Evolutionary conservation across 805 yeast species (phyloP).

Genomic region (Grigorovia humatica): DNA sequence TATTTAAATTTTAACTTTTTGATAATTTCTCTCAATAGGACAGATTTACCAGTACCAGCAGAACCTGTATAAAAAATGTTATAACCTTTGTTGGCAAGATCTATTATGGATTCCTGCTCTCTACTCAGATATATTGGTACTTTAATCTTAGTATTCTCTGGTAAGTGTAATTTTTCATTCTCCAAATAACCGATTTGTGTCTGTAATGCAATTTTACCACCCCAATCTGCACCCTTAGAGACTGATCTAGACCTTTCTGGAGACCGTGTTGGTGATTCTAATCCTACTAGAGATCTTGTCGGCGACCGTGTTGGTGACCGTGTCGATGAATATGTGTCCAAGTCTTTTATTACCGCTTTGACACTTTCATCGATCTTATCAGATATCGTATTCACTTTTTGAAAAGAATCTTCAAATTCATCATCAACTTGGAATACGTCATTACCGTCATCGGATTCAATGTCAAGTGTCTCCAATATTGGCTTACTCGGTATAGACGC

Average conservation of each 20-base stretch:
- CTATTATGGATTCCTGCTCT: constrained; percentile 59
- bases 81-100: constrained; percentile 50
- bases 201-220: constrained; percentile 22
- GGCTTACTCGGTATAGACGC: background rate
- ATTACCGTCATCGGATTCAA: background rate
- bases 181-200: constrained; percentile 23
- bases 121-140: constrained; percentile 33
- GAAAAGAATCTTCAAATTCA: background rate
- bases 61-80: constrained; percentile 91
- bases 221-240: constrained; percentile 2
- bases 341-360: background rate
- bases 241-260: background rate
- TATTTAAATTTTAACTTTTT: constrained; percentile 38
- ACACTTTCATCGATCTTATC: background rate
- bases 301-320: no score
- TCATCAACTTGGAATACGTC: background rate
- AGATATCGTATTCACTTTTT: background rate
- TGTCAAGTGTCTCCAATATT: background rate
- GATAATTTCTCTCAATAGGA: constrained; percentile 58
- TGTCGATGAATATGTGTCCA: background rate
- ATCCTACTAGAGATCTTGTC: no score
- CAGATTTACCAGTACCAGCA: constrained; percentile 97
- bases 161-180: constrained; percentile 8
- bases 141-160: constrained; percentile 19
- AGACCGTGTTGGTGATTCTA: background rate